Evolutionary conservation across 1,284 basidiomycete species (phyloP).

Genomic region (Testicularia cyperi): DNA sequence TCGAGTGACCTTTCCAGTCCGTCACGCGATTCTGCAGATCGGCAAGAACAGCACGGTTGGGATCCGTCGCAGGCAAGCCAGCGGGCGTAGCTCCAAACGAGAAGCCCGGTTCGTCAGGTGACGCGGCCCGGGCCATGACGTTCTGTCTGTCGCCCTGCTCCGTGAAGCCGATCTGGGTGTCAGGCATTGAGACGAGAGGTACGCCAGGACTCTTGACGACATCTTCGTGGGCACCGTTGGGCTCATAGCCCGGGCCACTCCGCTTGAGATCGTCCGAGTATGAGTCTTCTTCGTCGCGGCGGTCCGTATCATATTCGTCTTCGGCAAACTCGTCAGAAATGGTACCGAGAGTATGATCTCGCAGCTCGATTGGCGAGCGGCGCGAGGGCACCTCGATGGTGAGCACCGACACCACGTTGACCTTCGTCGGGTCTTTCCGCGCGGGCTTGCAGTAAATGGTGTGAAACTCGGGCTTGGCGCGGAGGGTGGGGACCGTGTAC

Average conservation of each 20-base stretch:
- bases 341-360: constrained; percentile 39
- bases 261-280: constrained; percentile 50
- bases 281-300: constrained; percentile 23
- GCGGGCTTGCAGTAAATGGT: constrained; percentile 70
- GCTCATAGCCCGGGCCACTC: constrained; percentile 13
- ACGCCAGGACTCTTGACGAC: constrained; percentile 8
- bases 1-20: constrained; percentile 90
- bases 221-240: constrained; percentile 1
- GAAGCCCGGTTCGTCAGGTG: constrained; percentile 34
- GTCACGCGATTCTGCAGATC: constrained; percentile 83
- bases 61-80: constrained; percentile 53
- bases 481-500: constrained; percentile 69
- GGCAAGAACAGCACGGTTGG: constrained; percentile 75
- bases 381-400: constrained; percentile 81
- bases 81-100: constrained; percentile 46
- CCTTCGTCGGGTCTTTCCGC: constrained; percentile 63
- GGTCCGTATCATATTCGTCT: constrained; percentile 5
- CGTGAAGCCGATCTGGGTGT: constrained; percentile 13
- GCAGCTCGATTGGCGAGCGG: constrained; percentile 65
- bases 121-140: constrained; percentile 12
- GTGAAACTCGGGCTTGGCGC: constrained; percentile 82
- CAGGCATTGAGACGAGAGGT: constrained; percentile 23
- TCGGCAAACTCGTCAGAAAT: constrained; percentile 29
- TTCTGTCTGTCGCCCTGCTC: constrained; percentile 27
- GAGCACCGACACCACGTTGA: constrained; percentile 82